phyloP scores from a whole-genome alignment of 2,329 filamentous ascomycete species.

The Hirsutella minnesotensis region DNA sequence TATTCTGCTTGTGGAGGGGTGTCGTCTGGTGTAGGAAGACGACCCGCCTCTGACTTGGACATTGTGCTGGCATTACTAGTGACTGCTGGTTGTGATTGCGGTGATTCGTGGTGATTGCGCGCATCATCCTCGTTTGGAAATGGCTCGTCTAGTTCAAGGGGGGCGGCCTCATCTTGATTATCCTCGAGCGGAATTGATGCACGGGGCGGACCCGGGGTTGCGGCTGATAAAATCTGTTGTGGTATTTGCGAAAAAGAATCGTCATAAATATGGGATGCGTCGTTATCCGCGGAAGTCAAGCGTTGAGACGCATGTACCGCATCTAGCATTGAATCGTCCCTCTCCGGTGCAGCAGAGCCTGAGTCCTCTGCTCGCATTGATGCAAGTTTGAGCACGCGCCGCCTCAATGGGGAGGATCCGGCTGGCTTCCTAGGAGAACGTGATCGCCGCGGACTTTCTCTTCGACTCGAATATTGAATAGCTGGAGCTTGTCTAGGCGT shows the following conservation, averaged over 20 bases:
- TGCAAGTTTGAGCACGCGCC: conserved; percentile 20
- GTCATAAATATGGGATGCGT: conserved; percentile 29
- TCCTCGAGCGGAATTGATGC: conserved; percentile 2
- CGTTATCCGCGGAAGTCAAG: conserved; percentile 4
- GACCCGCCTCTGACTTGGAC: conserved; percentile 27
- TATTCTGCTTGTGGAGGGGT: conserved; percentile 27
- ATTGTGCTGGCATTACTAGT: conserved; percentile 18
- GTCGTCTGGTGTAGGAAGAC: conserved; percentile 41
- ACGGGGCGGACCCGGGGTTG: conserved; percentile 26
- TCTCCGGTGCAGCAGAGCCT: background rate
- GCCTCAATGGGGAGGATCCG: conserved; percentile 18
- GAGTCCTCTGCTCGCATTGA: conserved; percentile 11
- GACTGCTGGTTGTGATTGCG: conserved; percentile 2
- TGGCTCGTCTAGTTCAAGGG: background rate
- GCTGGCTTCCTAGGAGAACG: conserved; percentile 23
- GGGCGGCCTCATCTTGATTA: conserved; percentile 3
- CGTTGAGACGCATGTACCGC: background rate
- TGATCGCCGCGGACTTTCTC: conserved; percentile 15
- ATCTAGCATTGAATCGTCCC: background rate
- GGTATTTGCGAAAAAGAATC: conserved; percentile 49
- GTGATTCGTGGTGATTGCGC: conserved; percentile 1
- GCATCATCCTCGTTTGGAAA: conserved; percentile 4
- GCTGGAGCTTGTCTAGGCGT: conserved; percentile 9
- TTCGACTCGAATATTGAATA: conserved; percentile 11
- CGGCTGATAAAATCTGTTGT: conserved; percentile 35